Base-by-base conservation (phyloP, 495 filamentous ascomycete species). In the Beverwykella pulmonaria region DNA sequence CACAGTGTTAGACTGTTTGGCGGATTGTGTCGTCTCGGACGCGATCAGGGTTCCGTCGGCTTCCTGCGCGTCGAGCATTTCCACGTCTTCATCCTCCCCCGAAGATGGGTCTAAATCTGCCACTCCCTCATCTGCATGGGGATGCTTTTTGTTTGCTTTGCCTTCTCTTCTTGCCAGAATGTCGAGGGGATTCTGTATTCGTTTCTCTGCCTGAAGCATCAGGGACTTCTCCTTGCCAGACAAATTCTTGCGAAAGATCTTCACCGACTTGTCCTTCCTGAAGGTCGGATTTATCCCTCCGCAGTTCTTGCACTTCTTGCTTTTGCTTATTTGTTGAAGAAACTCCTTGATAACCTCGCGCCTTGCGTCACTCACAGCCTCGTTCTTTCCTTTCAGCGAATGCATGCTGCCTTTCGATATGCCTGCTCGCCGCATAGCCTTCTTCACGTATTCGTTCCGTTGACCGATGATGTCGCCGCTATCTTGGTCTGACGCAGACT, bases 221-320 rank as follows among this genome's bases (percentile, higher is more conserved):
- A 87, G 83, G 10, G 86, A 83, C 70, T 82, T 86, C 5, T 90
- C 84, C 75, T 93, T 96, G 23, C 80, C 71, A 25, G 78, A 76
- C 44, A 98, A 77, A 5, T 88, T 82, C 72, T 92, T 93, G 70
- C 92, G 87, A 76, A 97, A 99, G 57, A 99, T 94, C 76, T 97
- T 98, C 67, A 89, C 87, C 73, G 83, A 92, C 26, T 87, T 83
- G 66, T 98, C 93, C 71, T 93, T 95, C 69, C 92, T 85, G 76
- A 89, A 97, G 5, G 76, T 79, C 20, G 92, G 92, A 23, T 72
- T 76, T 54, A 77, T 68, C 53, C 85, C 88, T 73, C 82, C 80
- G 71, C 95, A 99, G 67, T 82, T 89, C 39, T 77, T 78, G 76
- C 95, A 98, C 72, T 83, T 85, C 73, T 83, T 89, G 30, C 82